Base-by-base conservation (phyloP, 768 basidiomycete species). In the Pilatotrama ljubarskyi region DNA sequence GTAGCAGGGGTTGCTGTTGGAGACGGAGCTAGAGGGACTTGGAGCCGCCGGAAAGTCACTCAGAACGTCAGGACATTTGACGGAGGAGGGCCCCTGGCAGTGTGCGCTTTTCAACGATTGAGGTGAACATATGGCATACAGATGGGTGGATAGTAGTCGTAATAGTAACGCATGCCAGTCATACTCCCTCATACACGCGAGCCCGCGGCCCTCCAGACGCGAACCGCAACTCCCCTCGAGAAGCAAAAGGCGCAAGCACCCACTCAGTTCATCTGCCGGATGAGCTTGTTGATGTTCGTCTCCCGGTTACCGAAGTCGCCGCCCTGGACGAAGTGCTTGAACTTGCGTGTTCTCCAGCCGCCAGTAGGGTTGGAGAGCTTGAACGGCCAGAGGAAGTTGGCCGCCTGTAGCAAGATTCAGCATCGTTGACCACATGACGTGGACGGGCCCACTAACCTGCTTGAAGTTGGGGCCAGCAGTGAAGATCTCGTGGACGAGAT, bases 381-480 rank as follows among this genome's bases (percentile, higher is more conserved):
- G 86, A 99, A 98, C 24, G 97, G 97, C 95, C 95, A 98, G 54
- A 98, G 88, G 87, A 96, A 95, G 85, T 94, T 95, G 67, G 90
- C 85, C 58, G 88, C 90, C 89, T 90, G 61, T 43, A n/a, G 14
- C 4, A 25, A 41, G 37, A 50, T 11, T 65, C 13, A 72, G 20
- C 22, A 32, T 1, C 14, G 15, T 4, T 7, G 7, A 1, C n/a
- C 4, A 54, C 5, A 26, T 17, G 25, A 47, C 29, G 38, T 14
- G 7, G 25, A 10, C 37, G 20, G 36, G 52, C 29, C 49, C 46
- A 75, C 87, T 62, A 49, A 87, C 94, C 86, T 97, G 93, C 82
- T 98, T 98, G 86, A 99, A 99, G 84, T 98, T 94, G 71, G 97
- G 96, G 70, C 97, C 97, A 59, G 87, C 86, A 58, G 91, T 95